phyloP scores from a whole-genome alignment of 2,329 filamentous ascomycete species.

The Pseudocercospora vitis region DNA sequence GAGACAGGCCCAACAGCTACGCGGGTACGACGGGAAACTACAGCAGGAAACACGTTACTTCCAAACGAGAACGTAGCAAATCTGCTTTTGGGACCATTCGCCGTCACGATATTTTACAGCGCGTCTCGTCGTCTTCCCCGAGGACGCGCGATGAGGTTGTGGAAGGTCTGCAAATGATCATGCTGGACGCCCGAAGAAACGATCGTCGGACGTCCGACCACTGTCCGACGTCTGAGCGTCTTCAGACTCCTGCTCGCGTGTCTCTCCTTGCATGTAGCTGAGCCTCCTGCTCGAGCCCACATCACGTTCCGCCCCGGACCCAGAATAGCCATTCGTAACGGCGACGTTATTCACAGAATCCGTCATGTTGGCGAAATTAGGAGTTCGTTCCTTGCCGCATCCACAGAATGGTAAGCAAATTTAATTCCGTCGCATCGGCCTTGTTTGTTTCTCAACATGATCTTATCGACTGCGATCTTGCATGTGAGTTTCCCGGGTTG shows the following conservation, averaged over 20 bases:
- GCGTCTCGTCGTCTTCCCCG: not conserved
- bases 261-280: not conserved
- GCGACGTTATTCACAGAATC: conserved; percentile 3
- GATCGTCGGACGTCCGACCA: not conserved
- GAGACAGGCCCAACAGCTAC: conserved; percentile 12
- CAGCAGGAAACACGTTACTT: not conserved
- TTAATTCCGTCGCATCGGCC: not conserved
- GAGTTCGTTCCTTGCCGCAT: not conserved
- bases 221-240: not conserved
- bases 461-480: not conserved
- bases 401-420: not conserved
- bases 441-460: not conserved
- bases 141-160: conserved; percentile 1
- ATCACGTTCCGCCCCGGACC: not conserved
- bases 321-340: not conserved
- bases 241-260: conserved; percentile 1
- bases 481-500: conserved; percentile 7
- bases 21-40: not conserved
- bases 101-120: not conserved
- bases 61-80: not conserved
- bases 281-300: conserved; percentile 5
- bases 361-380: not conserved
- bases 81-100: not conserved
- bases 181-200: too few species aligned
- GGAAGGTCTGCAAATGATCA: too few species aligned